Percentiles rank a stretch among this genome's conserved stretches.
Conservation (phyloP, 2,329 filamentous ascomycete species). For the Lasiodiplodia sp. region DNA sequence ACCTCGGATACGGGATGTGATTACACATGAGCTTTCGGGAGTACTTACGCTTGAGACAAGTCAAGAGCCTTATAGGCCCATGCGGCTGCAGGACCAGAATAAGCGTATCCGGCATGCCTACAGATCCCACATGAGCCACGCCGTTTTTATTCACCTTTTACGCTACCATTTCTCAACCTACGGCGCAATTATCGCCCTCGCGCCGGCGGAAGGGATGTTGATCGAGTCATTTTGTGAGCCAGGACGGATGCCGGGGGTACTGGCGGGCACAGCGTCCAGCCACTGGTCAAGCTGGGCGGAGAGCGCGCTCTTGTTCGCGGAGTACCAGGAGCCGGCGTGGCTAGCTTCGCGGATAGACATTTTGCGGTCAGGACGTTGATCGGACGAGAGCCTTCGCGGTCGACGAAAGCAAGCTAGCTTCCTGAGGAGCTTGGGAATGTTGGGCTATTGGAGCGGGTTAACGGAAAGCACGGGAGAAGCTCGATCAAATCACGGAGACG, state of each 20-base stretch:
- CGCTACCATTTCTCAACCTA: constrained; percentile 56
- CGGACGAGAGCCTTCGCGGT: not conserved
- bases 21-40: not conserved
- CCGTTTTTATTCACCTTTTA: constrained; percentile 5
- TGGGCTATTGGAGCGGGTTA: constrained; percentile 9
- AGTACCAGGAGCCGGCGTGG: constrained; percentile 92
- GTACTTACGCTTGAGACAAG: constrained; percentile 72
- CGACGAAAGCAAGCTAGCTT: constrained; percentile 14
- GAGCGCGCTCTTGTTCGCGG: constrained; percentile 65
- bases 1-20: not conserved
- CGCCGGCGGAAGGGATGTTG: constrained; percentile 72
- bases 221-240: constrained; percentile 46
- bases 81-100: constrained; percentile 89
- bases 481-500: not conserved
- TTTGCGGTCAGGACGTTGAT: not conserved
- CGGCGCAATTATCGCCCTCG: constrained; percentile 91
- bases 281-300: constrained; percentile 74
- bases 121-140: constrained; percentile 34
- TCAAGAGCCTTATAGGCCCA: constrained; percentile 94
- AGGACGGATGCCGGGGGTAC: constrained; percentile 66
- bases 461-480: constrained; percentile 7
- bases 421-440: constrained; percentile 7
- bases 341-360: constrained; percentile 63
- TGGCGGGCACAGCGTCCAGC: constrained; percentile 73
- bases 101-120: constrained; percentile 92